phyloP scores from a whole-genome alignment of 2,329 filamentous ascomycete genomes.

The Myriosclerotinia curreyana region DNA sequence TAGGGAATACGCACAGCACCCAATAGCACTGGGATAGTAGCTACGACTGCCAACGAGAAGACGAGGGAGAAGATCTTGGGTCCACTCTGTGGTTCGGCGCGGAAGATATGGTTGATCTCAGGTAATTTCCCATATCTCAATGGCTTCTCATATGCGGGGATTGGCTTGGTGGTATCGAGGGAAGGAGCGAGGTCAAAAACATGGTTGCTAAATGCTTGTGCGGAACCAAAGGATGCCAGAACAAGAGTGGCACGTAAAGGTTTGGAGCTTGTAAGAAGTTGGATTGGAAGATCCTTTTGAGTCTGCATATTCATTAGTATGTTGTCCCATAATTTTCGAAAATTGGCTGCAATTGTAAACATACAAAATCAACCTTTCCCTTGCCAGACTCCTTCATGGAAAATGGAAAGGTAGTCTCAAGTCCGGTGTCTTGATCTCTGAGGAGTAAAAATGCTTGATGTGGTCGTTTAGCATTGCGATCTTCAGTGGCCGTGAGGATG shows the following conservation, averaged over 20 bases:
- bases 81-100: conserved; percentile 72
- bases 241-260: conserved; percentile 78
- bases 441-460: conserved; percentile 92
- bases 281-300: conserved; percentile 82
- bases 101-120: conserved; percentile 92
- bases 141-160: conserved; percentile 61
- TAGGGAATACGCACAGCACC: conserved; percentile 55
- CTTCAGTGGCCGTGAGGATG: conserved; percentile 75
- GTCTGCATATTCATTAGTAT: conserved; percentile 52
- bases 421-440: conserved; percentile 67
- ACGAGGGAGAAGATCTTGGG: conserved; percentile 74
- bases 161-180: conserved; percentile 58
- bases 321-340: not conserved
- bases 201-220: conserved; percentile 62
- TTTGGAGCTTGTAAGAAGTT: conserved; percentile 66
- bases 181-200: conserved; percentile 71
- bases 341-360: conserved; percentile 38
- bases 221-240: conserved; percentile 80
- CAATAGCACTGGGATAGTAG: conserved; percentile 70
- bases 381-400: conserved; percentile 85
- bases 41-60: conserved; percentile 71
- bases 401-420: conserved; percentile 86
- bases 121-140: conserved; percentile 79
- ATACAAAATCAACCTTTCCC: conserved; percentile 77
- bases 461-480: conserved; percentile 73